Conservation (phyloP, 345 rosid genomes). For the Hypericum androsaemum region DNA sequence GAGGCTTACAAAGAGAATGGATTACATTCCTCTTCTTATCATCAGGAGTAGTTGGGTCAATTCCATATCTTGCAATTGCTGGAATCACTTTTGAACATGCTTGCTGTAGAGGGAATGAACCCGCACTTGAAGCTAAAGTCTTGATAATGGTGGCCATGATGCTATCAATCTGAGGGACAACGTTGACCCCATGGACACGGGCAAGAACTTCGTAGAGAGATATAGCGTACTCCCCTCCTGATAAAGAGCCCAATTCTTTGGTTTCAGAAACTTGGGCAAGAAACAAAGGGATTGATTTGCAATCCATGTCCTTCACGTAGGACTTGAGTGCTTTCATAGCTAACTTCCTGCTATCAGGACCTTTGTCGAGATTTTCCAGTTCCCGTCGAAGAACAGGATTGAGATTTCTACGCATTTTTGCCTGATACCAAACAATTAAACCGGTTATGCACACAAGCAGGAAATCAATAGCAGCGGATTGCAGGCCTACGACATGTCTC, state of each 20-base stretch:
- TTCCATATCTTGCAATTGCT: conserved; percentile 81
- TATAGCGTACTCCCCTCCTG: conserved; percentile 80
- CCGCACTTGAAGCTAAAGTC: conserved; percentile 83
- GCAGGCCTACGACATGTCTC: too few species aligned
- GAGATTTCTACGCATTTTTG: conserved; percentile 56
- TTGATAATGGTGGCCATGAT: conserved; percentile 78
- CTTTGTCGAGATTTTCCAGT: conserved; percentile 79
- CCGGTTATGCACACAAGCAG: background rate
- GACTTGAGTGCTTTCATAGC: conserved; percentile 79
- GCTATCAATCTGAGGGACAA: conserved; percentile 80
- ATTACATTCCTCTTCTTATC: conserved; percentile 66
- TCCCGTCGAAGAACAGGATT: conserved; percentile 59
- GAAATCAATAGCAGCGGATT: too few species aligned
- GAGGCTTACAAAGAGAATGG: conserved; percentile 79
- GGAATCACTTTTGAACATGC: conserved; percentile 95
- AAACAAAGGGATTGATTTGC: conserved; percentile 72
- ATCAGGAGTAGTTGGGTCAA: conserved; percentile 60
- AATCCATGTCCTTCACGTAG: conserved; percentile 72
- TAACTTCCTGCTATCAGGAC: conserved; percentile 58
- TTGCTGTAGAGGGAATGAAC: conserved; percentile 90
- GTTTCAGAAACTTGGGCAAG: conserved; percentile 84
- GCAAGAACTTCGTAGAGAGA: conserved; percentile 93
- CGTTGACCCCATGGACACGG: conserved; percentile 84
- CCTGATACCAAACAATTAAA: conserved; percentile 21
- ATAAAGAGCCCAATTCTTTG: conserved; percentile 71